phyloP scores from a whole-genome alignment of 805 yeast species.

The Candida ipomoeae region DNA sequence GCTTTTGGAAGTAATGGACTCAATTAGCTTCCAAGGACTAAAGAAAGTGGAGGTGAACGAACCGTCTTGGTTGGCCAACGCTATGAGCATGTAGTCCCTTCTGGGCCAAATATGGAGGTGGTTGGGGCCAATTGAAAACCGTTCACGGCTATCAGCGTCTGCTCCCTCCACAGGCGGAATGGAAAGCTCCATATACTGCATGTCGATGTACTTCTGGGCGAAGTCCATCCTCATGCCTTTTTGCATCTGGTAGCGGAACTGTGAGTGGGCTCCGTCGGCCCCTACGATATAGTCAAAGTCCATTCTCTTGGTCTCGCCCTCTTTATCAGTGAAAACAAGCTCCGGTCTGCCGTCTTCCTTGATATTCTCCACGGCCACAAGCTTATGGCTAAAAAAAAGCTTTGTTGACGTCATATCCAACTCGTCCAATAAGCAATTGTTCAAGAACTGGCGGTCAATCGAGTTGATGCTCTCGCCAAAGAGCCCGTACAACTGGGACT shows the following conservation, averaged over 20 bases:
- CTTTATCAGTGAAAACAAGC: constrained; percentile 21
- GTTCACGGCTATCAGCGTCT: constrained; percentile 25
- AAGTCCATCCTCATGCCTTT: constrained; percentile 64
- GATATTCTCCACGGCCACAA: constrained; percentile 37
- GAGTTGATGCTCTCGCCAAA: constrained; percentile 83
- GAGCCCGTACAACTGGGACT: constrained; percentile 71
- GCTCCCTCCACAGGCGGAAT: constrained; percentile 50
- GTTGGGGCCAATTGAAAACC: constrained; percentile 60
- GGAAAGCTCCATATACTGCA: constrained; percentile 75
- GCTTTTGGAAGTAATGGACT: constrained; percentile 42
- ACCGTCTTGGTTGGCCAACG: constrained; percentile 79
- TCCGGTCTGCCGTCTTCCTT: constrained; percentile 17
- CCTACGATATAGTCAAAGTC: constrained; percentile 66
- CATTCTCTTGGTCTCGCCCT: constrained; percentile 17
- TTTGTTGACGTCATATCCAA: constrained; percentile 43
- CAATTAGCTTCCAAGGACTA: constrained; percentile 70
- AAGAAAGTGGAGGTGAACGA: constrained; percentile 88
- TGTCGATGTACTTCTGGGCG: constrained; percentile 74
- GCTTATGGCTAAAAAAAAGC: constrained; percentile 53
- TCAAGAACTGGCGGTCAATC: constrained; percentile 70
- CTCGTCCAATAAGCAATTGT: constrained; percentile 62
- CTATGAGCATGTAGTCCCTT: constrained; percentile 80
- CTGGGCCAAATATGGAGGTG: constrained; percentile 94
- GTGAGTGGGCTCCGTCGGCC: constrained; percentile 82
- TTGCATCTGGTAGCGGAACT: constrained; percentile 65